These are phyloP conservation scores for Coniosporium apollinis DNA, from an alignment of 495 filamentous ascomycete species.

Conservation along the genomic window DNA sequence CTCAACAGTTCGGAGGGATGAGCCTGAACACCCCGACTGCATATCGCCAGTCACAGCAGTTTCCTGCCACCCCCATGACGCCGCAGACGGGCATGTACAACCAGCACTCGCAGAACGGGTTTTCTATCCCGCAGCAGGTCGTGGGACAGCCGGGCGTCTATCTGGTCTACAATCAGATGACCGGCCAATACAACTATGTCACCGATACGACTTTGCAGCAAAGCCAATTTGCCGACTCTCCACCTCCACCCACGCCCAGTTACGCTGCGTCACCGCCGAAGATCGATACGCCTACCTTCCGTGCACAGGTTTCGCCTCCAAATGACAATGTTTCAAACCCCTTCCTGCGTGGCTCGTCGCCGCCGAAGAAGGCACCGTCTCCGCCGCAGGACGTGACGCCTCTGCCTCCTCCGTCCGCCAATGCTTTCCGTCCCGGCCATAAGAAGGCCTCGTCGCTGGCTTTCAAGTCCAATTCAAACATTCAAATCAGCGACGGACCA, in stretches of 20 bases:
- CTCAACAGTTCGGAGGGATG: slow-evolving; percentile 64
- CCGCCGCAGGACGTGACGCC: slow-evolving; percentile 48
- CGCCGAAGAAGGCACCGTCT: slow-evolving; percentile 49
- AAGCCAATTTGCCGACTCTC: slow-evolving; percentile 19
- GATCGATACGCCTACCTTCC: slow-evolving; percentile 33
- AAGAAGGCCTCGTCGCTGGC: slow-evolving; percentile 67
- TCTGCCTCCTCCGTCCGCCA: slow-evolving; percentile 63
- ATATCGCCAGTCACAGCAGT: slow-evolving; percentile 23
- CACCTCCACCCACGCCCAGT: slow-evolving; percentile 19
- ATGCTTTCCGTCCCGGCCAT: slow-evolving; percentile 80
- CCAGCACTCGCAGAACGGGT: slow-evolving; percentile 55
- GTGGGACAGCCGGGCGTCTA: slow-evolving; percentile 58
- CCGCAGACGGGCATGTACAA: slow-evolving; percentile 40
- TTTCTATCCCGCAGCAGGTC: slow-evolving; percentile 52
- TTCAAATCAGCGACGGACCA: slow-evolving; percentile 45
- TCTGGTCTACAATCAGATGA: slow-evolving; percentile 65
- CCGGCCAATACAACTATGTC: slow-evolving; percentile 61
- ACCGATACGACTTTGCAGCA: slow-evolving; percentile 41
- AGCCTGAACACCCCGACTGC: slow-evolving; percentile 33
- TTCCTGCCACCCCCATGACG: slow-evolving; percentile 23
- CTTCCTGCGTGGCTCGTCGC: slow-evolving; percentile 42
- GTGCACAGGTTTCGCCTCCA: slow-evolving; percentile 65
- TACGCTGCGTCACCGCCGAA: slow-evolving; percentile 14
- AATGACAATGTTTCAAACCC: slow-evolving; percentile 34
- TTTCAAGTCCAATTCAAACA: slow-evolving; percentile 38